Percentiles rank a stretch among this genome's conserved stretches.
These are phyloP conservation scores for Pinus albicaulis DNA, from an alignment of 75 land plant genomes.

Conservation along the genomic window DNA sequence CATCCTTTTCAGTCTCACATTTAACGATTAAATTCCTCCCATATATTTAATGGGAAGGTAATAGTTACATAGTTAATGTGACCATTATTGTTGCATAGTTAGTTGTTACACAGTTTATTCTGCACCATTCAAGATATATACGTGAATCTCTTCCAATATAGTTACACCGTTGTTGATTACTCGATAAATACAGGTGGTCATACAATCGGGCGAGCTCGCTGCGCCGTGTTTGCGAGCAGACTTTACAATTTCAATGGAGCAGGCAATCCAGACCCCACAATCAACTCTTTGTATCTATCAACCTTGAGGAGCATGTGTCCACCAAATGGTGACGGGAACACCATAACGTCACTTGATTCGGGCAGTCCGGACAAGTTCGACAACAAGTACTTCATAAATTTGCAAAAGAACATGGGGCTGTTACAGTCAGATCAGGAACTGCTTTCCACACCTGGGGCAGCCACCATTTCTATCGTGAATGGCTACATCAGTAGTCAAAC, in stretches of 20 bases:
- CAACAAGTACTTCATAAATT: conserved; percentile 49
- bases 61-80: too few relatives aligned
- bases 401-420: conserved; percentile 38
- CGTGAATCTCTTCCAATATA: too few relatives aligned
- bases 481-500: conserved; percentile 22
- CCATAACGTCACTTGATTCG: conserved; percentile 25
- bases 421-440: conserved; percentile 57
- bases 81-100: too few relatives aligned
- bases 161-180: too few relatives aligned
- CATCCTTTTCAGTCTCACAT: too few relatives aligned
- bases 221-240: conserved; percentile 32
- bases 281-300: conserved; percentile 28
- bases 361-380: conserved; percentile 34
- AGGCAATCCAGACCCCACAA: conserved; percentile 46
- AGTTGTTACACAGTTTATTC: too few relatives aligned
- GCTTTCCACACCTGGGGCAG: conserved; percentile 29
- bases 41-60: too few relatives aligned
- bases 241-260: conserved; percentile 58
- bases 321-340: conserved; percentile 9
- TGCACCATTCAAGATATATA: too few relatives aligned
- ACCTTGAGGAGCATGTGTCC: conserved; percentile 34
- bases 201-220: conserved; percentile 69
- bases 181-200: conserved; percentile 44
- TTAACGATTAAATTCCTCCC: too few relatives aligned
- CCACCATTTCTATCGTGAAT: conserved; percentile 36